Conservation (phyloP, 441 rosid genomes). For the Euphorbia schlechtendalii region DNA sequence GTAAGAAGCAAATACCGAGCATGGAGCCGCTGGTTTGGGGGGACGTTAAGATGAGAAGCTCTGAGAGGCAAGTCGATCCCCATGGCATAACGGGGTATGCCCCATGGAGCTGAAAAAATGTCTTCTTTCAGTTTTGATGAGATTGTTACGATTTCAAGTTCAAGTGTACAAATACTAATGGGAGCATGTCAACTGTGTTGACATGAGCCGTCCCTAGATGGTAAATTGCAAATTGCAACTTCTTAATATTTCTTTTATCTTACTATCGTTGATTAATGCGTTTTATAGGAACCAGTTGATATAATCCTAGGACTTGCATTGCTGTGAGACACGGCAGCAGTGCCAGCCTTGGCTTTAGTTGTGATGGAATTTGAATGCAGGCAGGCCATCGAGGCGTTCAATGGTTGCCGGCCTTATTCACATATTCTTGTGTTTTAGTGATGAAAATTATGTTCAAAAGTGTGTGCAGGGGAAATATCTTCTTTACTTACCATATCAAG, state of each 20-base stretch:
- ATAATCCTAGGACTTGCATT: neutral
- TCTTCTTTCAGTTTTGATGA: constrained; percentile 5
- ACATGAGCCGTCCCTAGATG: neutral
- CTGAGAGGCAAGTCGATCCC: constrained; percentile 28
- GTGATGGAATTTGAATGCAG: neutral
- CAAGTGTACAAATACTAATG: constrained; percentile 29
- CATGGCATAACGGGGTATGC: constrained; percentile 37
- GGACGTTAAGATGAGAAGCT: constrained; percentile 27
- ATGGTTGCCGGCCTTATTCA: neutral
- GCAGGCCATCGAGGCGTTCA: neutral
- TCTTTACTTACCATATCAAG: too few relatives aligned
- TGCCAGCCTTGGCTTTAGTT: neutral
- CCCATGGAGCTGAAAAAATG: constrained; percentile 23
- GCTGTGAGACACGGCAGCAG: neutral
- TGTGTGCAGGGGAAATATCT: too few relatives aligned
- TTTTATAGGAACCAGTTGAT: neutral
- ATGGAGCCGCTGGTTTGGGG: constrained; percentile 36
- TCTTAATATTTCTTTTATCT: neutral
- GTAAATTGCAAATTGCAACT: constrained; percentile 5
- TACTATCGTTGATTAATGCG: neutral
- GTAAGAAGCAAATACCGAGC: constrained; percentile 36
- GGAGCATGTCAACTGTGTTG: constrained; percentile 1
- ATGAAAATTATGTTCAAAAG: neutral
- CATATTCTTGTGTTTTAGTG: neutral
- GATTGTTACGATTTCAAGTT: constrained; percentile 3